A percentile compares a stretch with the other conserved stretches of the same genome.
Evolutionary conservation across 2,329 filamentous ascomycete species (phyloP).

Genomic region (Exophiala bonariae): DNA sequence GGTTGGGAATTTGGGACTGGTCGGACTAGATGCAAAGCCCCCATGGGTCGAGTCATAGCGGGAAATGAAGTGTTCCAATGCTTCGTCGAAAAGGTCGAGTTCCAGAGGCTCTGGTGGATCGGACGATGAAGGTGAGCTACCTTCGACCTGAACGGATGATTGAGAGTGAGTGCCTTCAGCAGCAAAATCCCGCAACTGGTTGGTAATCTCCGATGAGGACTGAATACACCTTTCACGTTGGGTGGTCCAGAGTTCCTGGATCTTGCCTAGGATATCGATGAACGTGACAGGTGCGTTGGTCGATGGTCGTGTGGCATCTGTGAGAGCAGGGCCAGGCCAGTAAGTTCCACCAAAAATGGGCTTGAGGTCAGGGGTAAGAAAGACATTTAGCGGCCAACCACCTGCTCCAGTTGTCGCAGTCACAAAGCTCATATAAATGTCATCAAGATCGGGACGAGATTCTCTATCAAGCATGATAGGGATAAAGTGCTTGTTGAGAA

Average conservation of each 20-base stretch:
- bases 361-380: slow-evolving; percentile 87
- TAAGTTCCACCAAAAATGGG: slow-evolving; percentile 96
- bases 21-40: slow-evolving; percentile 64
- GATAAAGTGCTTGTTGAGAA: slow-evolving; percentile 85
- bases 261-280: slow-evolving; percentile 76
- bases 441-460: slow-evolving; percentile 88
- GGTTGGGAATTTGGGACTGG: slow-evolving; percentile 84
- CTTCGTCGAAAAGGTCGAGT: slow-evolving; percentile 87
- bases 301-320: slow-evolving; percentile 44
- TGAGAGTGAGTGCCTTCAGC: slow-evolving; percentile 71
- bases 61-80: slow-evolving; percentile 73
- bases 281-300: slow-evolving; percentile 69
- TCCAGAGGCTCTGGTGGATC: slow-evolving; percentile 71
- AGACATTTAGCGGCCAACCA: slow-evolving; percentile 96
- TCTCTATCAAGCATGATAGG: slow-evolving; percentile 93
- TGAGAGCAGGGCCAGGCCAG: slow-evolving; percentile 75
- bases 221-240: slow-evolving; percentile 80
- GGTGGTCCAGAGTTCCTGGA: slow-evolving; percentile 73
- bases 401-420: slow-evolving; percentile 87
- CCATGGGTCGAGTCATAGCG: slow-evolving; percentile 79
- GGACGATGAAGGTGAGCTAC: slow-evolving; percentile 33
- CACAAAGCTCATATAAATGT: slow-evolving; percentile 98
- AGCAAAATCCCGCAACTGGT: slow-evolving; percentile 81
- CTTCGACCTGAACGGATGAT: slow-evolving; percentile 24
- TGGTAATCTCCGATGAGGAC: slow-evolving; percentile 78